Evolutionary conservation across 176 grass and related monocot genomes (phyloP).

Genomic region (Carex cristatella): DNA sequence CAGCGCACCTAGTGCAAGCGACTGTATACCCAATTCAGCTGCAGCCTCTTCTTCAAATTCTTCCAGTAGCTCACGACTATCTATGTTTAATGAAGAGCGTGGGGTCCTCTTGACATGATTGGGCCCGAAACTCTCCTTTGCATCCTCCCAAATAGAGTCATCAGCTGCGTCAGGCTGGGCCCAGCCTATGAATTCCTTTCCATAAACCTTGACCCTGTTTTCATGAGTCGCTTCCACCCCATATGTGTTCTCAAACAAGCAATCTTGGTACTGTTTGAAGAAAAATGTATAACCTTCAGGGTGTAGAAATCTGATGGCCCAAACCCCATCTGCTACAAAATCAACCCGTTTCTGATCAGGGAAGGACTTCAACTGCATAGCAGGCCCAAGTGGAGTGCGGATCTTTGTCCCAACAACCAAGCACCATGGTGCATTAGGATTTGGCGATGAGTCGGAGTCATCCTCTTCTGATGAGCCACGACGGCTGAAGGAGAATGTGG

Average conservation of each 20-base stretch:
- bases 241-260: slow-evolving; percentile 85
- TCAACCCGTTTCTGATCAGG: slow-evolving; percentile 62
- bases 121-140: slow-evolving; percentile 31
- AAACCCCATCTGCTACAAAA: slow-evolving; percentile 82
- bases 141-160: slow-evolving; percentile 84
- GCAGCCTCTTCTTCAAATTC: slow-evolving; percentile 72
- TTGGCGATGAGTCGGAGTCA: slow-evolving; percentile 30
- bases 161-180: slow-evolving; percentile 64
- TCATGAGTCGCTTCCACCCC: slow-evolving; percentile 54
- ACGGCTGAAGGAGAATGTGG: slow-evolving; percentile 43
- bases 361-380: slow-evolving; percentile 84
- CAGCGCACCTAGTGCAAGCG: slow-evolving; percentile 62
- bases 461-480: slow-evolving; percentile 26
- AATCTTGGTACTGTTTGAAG: slow-evolving; percentile 63
- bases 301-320: slow-evolving; percentile 80
- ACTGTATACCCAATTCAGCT: slow-evolving; percentile 56
- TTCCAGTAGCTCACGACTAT: slow-evolving; percentile 46
- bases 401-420: slow-evolving; percentile 68
- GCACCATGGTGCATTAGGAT: slow-evolving; percentile 50
- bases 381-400: slow-evolving; percentile 53
- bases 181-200: slow-evolving; percentile 91
- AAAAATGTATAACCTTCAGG: slow-evolving; percentile 48
- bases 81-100: slow-evolving; percentile 22
- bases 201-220: slow-evolving; percentile 80
- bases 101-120: slow-evolving; percentile 18